Conservation (phyloP, 805 yeast species). For the Brettanomyces naardenensis region DNA sequence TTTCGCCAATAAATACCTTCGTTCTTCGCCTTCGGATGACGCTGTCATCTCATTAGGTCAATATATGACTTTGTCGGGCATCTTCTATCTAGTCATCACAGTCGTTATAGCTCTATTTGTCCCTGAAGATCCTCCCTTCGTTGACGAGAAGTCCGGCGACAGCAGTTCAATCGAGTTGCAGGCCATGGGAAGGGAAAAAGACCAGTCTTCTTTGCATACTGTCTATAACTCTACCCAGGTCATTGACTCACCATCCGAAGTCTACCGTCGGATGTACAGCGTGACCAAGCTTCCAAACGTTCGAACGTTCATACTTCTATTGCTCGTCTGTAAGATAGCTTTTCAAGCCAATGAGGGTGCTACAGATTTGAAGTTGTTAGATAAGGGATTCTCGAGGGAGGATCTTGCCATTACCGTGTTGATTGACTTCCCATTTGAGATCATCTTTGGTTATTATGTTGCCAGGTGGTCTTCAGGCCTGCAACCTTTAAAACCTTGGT, state of each 20-base stretch:
- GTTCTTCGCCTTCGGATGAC: constrained; percentile 47
- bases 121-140: constrained; percentile 62
- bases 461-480: constrained; percentile 88
- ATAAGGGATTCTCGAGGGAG: constrained; percentile 87
- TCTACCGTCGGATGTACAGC: constrained; percentile 58
- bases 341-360: constrained; percentile 96
- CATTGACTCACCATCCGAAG: constrained; percentile 22
- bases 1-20: constrained; percentile 79
- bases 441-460: constrained; percentile 89
- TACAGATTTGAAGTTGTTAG: constrained; percentile 83
- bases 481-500: constrained; percentile 81
- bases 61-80: constrained; percentile 74
- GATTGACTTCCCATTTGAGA: constrained; percentile 93
- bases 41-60: constrained; percentile 70
- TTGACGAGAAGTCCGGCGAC: neutral
- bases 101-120: constrained; percentile 47
- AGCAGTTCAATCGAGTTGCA: constrained; percentile 1
- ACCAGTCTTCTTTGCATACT: neutral
- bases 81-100: constrained; percentile 62
- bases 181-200: neutral
- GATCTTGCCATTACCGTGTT: constrained; percentile 88
- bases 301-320: constrained; percentile 64
- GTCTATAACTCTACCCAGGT: neutral
- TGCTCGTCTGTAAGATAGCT: constrained; percentile 78
- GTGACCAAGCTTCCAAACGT: constrained; percentile 67